These are phyloP conservation scores for Microcera coccophila DNA, from an alignment of 2,329 filamentous ascomycete genomes.

Conservation along the genomic window DNA sequence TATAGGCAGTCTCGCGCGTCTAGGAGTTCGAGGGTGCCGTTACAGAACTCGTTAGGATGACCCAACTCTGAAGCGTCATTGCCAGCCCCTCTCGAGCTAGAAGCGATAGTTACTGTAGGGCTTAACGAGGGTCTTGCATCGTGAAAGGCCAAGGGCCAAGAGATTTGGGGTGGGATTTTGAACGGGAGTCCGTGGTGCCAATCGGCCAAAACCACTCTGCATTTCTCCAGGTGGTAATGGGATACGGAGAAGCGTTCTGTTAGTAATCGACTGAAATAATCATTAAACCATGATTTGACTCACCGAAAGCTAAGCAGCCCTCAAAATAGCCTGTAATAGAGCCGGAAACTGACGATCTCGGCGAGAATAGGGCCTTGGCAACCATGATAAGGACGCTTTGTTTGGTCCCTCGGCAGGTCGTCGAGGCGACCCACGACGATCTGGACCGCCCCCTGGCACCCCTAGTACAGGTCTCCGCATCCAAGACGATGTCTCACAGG, in stretches of 20 bases:
- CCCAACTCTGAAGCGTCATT: too few species aligned
- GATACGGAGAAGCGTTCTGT: conserved; percentile 6
- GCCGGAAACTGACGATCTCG: conserved; percentile 1
- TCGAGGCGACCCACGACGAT: neutral
- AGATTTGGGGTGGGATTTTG: neutral
- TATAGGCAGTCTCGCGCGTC: too few species aligned
- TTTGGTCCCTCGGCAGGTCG: neutral
- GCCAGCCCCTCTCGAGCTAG: too few species aligned
- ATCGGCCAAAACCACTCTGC: neutral
- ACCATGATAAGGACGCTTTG: neutral
- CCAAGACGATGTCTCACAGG: neutral
- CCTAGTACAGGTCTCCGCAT: too few species aligned
- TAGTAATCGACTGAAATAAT: conserved; percentile 17
- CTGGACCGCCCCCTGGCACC: too few species aligned
- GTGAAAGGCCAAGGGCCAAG: neutral
- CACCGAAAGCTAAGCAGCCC: conserved; percentile 11
- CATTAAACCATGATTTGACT: conserved; percentile 23
- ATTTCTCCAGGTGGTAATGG: too few species aligned
- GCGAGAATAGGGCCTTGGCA: neutral
- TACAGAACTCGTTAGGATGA: too few species aligned
- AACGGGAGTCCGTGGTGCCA: neutral
- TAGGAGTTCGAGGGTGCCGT: too few species aligned
- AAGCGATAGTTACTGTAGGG: neutral
- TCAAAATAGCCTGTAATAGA: neutral
- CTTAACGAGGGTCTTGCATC: neutral